Conservation (phyloP, 164 flowering plant species). For the Cinnamomum micranthum region DNA sequence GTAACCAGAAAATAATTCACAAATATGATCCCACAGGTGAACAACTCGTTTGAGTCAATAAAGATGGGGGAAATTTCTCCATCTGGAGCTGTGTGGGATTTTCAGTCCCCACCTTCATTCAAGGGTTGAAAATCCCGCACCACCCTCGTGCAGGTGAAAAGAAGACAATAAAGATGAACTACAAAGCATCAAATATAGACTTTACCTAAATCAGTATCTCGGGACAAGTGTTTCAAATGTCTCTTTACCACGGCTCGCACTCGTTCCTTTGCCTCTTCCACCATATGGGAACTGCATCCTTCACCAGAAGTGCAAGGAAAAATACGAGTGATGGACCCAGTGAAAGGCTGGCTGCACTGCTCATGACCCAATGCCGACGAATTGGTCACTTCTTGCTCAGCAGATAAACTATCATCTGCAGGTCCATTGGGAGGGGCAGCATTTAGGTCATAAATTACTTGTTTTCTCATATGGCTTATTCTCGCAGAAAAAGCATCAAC, state of each 20-base stretch:
- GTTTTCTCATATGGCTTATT: conserved; percentile 23
- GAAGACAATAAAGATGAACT: not conserved
- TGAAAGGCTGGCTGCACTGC: conserved; percentile 32
- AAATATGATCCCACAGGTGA: not conserved
- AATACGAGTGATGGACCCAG: conserved; percentile 22
- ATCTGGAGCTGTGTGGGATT: not conserved
- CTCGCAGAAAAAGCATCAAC: conserved; percentile 24
- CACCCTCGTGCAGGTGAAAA: not conserved
- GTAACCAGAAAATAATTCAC: not conserved
- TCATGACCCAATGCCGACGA: conserved; percentile 20
- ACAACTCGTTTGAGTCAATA: not conserved
- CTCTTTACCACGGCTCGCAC: conserved; percentile 40
- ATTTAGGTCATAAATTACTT: conserved; percentile 22
- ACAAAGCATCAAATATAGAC: conserved; percentile 1
- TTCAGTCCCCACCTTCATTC: not conserved
- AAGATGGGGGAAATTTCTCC: not conserved
- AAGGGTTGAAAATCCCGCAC: not conserved
- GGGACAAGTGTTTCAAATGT: conserved; percentile 44
- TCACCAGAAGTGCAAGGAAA: conserved; percentile 10
- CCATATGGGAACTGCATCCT: conserved; percentile 23
- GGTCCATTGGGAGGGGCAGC: conserved; percentile 16
- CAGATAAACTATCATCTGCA: conserved; percentile 20
- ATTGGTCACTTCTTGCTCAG: conserved; percentile 25
- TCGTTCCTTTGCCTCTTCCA: conserved; percentile 33
- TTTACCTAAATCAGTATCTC: conserved; percentile 46